Evolutionary conservation across 176 grass and related monocot genomes (phyloP).

Genomic region (Carex scoparia): DNA sequence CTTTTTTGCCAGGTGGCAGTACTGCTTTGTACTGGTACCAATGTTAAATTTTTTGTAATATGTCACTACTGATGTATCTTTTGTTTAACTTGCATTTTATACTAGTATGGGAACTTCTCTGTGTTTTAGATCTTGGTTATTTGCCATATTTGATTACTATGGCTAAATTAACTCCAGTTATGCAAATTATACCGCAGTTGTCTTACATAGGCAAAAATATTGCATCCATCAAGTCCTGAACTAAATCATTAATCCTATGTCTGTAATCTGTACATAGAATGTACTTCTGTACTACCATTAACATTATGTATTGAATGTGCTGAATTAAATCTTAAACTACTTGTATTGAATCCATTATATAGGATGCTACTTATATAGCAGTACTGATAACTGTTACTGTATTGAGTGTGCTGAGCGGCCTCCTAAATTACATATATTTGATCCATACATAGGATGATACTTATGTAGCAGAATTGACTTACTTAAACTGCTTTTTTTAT

Average conservation of each 20-base stretch:
- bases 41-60: neutral
- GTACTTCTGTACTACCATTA: neutral
- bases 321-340: neutral
- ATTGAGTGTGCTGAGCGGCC: neutral
- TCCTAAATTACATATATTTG: neutral
- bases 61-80: neutral
- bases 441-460: neutral
- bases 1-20: constrained; percentile 41
- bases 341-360: neutral
- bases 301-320: neutral
- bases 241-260: neutral
- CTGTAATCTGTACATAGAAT: neutral
- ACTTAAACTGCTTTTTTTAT: constrained; percentile 2
- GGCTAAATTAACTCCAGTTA: neutral
- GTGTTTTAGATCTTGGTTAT: neutral
- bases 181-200: neutral
- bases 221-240: neutral
- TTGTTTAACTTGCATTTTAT: neutral
- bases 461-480: neutral
- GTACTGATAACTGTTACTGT: neutral
- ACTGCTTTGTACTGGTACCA: neutral
- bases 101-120: neutral
- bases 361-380: neutral
- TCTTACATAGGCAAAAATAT: neutral
- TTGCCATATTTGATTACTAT: neutral